Percentiles rank a stretch among this genome's conserved stretches.
Evolutionary conservation across 805 yeast species (phyloP).

Genomic region (Cyberlindnera samutprakarnensis): DNA sequence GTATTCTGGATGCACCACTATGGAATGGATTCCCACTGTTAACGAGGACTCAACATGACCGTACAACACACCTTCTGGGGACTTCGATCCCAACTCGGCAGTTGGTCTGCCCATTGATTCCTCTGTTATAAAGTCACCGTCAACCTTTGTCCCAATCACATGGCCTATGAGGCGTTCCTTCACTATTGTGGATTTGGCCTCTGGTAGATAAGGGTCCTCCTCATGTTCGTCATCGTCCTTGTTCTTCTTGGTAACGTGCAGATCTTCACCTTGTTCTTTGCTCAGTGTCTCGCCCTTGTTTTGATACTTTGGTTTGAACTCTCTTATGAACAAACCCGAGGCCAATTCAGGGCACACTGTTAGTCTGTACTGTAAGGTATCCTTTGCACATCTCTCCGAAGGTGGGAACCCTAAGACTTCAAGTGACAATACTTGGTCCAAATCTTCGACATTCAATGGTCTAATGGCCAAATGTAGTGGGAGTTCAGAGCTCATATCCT

Average conservation of each 20-base stretch:
- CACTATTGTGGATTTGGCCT: constrained; percentile 30
- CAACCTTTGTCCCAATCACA: constrained; percentile 68
- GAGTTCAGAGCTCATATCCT: constrained; percentile 23
- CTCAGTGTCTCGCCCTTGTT: constrained; percentile 8
- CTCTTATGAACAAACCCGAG: constrained; percentile 78
- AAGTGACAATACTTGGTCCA: constrained; percentile 49
- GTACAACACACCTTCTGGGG: constrained; percentile 11
- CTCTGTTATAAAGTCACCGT: constrained; percentile 41
- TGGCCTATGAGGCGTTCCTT: constrained; percentile 73
- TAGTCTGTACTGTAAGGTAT: constrained; percentile 61
- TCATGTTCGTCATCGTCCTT: constrained; percentile 24
- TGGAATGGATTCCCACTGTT: constrained; percentile 73
- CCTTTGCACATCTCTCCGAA: constrained; percentile 59
- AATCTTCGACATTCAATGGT: constrained; percentile 73
- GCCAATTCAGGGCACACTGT: constrained; percentile 83
- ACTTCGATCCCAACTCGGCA: constrained; percentile 18
- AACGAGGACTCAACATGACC: constrained; percentile 77
- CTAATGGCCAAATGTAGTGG: constrained; percentile 63
- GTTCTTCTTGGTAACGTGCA: constrained; percentile 11
- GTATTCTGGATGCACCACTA: constrained; percentile 70
- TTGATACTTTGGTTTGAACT: constrained; percentile 30
- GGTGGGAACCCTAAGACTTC: constrained; percentile 68
- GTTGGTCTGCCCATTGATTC: constrained; percentile 56
- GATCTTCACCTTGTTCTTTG: constrained; percentile 21
- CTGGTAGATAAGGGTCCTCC: constrained; percentile 22